Conservation (phyloP, 306 rosid species). For the Quercus engelmannii region DNA sequence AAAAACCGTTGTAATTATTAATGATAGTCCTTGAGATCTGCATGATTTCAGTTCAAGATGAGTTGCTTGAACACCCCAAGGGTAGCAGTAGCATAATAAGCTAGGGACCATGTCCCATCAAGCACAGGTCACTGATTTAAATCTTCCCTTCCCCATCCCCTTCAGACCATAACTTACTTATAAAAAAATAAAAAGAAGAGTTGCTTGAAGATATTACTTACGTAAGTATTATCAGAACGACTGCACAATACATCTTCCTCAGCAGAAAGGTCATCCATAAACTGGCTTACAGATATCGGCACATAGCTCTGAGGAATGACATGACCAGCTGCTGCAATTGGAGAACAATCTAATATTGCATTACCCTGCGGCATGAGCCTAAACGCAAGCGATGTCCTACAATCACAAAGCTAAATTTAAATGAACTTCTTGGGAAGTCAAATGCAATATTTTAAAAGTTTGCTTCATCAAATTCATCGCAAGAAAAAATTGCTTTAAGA, state of each 20-base stretch:
- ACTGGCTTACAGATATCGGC: conserved; percentile 96
- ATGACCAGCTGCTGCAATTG: conserved; percentile 94
- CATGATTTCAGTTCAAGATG: background rate
- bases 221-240: conserved; percentile 58
- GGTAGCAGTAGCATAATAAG: too few relatives aligned
- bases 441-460: conserved; percentile 9
- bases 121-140: too few relatives aligned
- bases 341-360: conserved; percentile 90
- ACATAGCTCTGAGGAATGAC: conserved; percentile 83
- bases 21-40: background rate
- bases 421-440: conserved; percentile 24
- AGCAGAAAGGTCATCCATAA: conserved; percentile 96
- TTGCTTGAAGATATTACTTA: conserved; percentile 43
- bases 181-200: background rate
- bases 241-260: conserved; percentile 74
- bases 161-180: too few relatives aligned
- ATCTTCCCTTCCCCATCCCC: too few relatives aligned
- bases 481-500: background rate
- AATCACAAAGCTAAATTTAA: conserved; percentile 39
- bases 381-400: conserved; percentile 92
- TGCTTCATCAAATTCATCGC: conserved; percentile 15
- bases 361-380: conserved; percentile 97
- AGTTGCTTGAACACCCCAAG: conserved; percentile 1
- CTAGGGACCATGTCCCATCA: too few relatives aligned
- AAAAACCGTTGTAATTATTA: too few relatives aligned